phyloP scores from a whole-genome alignment of 306 rosid genomes.

The Trifolium pratense region DNA sequence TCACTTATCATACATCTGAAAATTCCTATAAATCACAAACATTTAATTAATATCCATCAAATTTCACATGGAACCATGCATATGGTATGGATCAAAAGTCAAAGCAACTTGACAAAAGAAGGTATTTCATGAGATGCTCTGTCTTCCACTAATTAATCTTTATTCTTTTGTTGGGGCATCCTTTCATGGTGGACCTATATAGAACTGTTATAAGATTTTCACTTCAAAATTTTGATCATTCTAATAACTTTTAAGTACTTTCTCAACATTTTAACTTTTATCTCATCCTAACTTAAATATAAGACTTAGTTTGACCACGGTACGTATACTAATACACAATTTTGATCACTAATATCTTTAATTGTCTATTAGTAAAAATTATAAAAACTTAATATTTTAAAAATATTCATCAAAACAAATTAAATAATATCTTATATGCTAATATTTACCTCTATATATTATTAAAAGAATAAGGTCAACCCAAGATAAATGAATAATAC shows the following conservation, averaged over 20 bases:
- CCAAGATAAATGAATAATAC: too few species aligned
- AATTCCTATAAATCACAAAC: neutral
- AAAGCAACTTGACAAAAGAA: conserved; percentile 36
- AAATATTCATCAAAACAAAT: too few species aligned
- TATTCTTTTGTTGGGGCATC: conserved; percentile 43
- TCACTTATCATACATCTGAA: neutral
- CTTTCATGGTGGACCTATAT: conserved; percentile 32
- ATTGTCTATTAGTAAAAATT: too few species aligned
- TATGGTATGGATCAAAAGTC: conserved; percentile 41
- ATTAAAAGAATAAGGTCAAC: too few species aligned
- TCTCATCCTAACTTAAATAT: neutral
- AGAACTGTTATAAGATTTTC: neutral
- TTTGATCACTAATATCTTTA: too few species aligned
- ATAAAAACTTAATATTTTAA: too few species aligned
- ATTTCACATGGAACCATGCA: conserved; percentile 40
- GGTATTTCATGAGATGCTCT: conserved; percentile 41
- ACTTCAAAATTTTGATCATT: neutral
- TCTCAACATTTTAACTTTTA: conserved; percentile 20
- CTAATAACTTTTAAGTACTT: neutral
- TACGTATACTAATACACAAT: too few species aligned
- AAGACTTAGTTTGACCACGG: too few species aligned
- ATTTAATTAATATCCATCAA: neutral
- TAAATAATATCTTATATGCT: too few species aligned
- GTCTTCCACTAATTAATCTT: conserved; percentile 45
- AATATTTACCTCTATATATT: too few species aligned